Evolutionary conservation across 768 basidiomycete genomes (phyloP), one percentile per base, ranked within the genome.

Genomic region (Mycena rosella): DNA sequence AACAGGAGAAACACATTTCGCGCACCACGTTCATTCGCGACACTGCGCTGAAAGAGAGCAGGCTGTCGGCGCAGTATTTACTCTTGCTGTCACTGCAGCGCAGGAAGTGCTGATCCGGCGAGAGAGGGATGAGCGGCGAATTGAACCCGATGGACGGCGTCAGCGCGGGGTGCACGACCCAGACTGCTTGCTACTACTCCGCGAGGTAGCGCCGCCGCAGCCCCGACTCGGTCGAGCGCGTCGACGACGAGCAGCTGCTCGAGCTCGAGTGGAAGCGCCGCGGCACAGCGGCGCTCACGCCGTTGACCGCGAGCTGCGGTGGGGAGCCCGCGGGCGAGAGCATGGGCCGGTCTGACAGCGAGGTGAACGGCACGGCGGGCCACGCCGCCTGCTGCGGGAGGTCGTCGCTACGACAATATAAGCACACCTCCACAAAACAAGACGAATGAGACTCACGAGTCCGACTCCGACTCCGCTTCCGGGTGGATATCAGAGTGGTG

Each of bases 111-210:
- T n/a, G n/a, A n/a, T 95, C 93, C 10, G 93, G 91, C 13, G 92
- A 92, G n/a, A 94, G 81, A 42, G 94, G 94, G 61, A 94, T 91
- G n/a, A 90, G 74, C 24, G 91, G 90, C 2, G 89, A 89, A 45
- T 82, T 83, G 11, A 74, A 72, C 60, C 65, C 65, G 15, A 66
- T 67, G 13, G 69, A 53, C 32, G 78, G 74, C 29, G 47, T 17
- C 42, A 80, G 73, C 15, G 74, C 44, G 18, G 44, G 76, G 30
- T 84, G 81, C n/a, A 22, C 30, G 7, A 34, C 52, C 52, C n/a
- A n/a, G n/a, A n/a, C n/a, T n/a, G n/a, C n/a, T n/a, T n/a, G n/a
- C n/a, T 36, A 22, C 58, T 88, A 84, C 60, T 88, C 85, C 68
- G 88, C 86, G 44, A 87, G 74, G 40, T 86, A 84, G 69, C 76